Conservation (phyloP, 1,284 basidiomycete species). For the Neotropicomus parvogracilis region DNA sequence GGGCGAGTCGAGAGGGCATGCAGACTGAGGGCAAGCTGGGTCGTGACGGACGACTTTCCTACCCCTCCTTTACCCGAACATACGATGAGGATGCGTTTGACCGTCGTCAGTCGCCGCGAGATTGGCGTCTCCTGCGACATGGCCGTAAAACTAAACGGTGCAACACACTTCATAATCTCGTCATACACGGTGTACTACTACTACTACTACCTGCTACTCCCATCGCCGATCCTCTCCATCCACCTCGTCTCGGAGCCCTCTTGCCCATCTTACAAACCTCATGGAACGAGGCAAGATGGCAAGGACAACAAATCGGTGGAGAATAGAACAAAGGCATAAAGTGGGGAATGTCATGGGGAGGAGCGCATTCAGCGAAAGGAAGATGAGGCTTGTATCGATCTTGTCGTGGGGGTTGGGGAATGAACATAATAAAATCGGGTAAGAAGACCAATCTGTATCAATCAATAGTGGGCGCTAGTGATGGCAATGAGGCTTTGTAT, state of each 20-base stretch:
- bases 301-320: conserved; percentile 54
- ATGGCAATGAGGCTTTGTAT: conserved; percentile 17
- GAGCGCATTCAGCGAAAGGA: conserved; percentile 21
- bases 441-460: conserved; percentile 29
- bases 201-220: conserved; percentile 3
- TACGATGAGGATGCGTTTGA: conserved; percentile 90
- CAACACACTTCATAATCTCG: no score
- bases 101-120: conserved; percentile 58
- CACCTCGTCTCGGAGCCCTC: conserved; percentile 54
- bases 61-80: conserved; percentile 97
- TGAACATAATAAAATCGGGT: conserved; percentile 33
- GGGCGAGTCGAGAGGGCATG: conserved; percentile 61
- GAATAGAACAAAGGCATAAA: conserved; percentile 29
- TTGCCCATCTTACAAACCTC: conserved; percentile 63
- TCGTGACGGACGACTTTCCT: conserved; percentile 94
- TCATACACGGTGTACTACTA: neutral
- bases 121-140: conserved; percentile 53
- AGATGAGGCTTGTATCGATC: conserved; percentile 24
- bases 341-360: conserved; percentile 22
- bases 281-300: conserved; percentile 48
- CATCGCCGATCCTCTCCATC: conserved; percentile 14
- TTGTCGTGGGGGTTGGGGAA: conserved; percentile 15
- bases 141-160: neutral
- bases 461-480: conserved; percentile 36
- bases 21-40: conserved; percentile 89